Conservation (phyloP, 2,329 filamentous ascomycete genomes). For the Fusarium foetens region DNA sequence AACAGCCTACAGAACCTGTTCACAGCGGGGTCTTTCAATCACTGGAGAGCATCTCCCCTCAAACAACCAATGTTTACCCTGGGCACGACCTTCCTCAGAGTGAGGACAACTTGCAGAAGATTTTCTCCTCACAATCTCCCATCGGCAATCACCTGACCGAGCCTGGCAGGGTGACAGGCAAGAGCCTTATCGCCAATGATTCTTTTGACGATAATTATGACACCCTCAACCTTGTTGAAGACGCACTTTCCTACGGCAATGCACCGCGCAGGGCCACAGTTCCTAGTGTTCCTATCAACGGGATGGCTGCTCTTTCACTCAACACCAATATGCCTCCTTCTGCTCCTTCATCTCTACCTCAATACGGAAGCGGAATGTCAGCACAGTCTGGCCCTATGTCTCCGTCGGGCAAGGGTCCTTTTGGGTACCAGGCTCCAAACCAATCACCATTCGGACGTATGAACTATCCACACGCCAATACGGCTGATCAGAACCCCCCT, state of each 20-base stretch:
- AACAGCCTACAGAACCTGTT: constrained; percentile 53
- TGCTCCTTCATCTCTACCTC: constrained; percentile 64
- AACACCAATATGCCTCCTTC: constrained; percentile 66
- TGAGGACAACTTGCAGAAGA: constrained; percentile 65
- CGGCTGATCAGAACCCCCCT: constrained; percentile 94
- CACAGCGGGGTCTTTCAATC: constrained; percentile 68
- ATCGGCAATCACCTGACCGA: constrained; percentile 76
- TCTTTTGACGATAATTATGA: constrained; percentile 70
- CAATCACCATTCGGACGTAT: constrained; percentile 69
- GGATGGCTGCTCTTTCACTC: constrained; percentile 76
- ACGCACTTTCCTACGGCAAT: constrained; percentile 71
- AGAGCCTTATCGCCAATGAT: constrained; percentile 77
- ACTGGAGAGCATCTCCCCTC: constrained; percentile 70
- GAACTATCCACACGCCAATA: constrained; percentile 87
- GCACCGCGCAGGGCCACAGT: constrained; percentile 72
- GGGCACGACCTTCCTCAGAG: constrained; percentile 68
- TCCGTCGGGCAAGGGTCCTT: constrained; percentile 6
- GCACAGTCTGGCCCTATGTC: constrained; percentile 47
- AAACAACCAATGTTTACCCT: constrained; percentile 63
- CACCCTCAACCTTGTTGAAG: constrained; percentile 74
- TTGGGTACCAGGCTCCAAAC: constrained; percentile 50
- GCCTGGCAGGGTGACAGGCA: constrained; percentile 69
- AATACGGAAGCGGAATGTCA: constrained; percentile 55
- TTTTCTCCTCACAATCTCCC: constrained; percentile 79
- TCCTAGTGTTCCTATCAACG: constrained; percentile 74